phyloP scores from a whole-genome alignment of 371 early-diverging fungal genomes.

The Lichtheimia corymbifera region DNA sequence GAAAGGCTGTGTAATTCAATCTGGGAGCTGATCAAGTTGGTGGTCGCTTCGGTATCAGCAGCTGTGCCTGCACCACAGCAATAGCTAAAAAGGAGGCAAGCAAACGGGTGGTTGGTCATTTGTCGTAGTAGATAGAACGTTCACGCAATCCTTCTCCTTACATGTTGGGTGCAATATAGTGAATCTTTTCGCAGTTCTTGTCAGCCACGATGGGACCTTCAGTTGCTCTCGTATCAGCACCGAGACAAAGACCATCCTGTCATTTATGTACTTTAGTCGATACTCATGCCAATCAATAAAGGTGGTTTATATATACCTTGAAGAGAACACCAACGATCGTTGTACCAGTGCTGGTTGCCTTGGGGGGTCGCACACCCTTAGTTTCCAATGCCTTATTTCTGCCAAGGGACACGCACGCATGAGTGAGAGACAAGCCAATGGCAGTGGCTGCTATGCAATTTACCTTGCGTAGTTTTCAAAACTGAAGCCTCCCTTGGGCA shows the following conservation, averaged over 20 bases:
- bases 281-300: background rate
- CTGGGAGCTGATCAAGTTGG: slow-evolving; percentile 90
- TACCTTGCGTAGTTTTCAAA: slow-evolving; percentile 85
- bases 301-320: slow-evolving; percentile 58
- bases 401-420: background rate
- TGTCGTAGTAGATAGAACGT: too few relatives aligned
- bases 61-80: slow-evolving; percentile 99
- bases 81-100: slow-evolving; percentile 54
- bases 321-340: slow-evolving; percentile 95
- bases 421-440: background rate
- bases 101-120: background rate
- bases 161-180: slow-evolving; percentile 98
- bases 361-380: slow-evolving; percentile 83
- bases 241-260: slow-evolving; percentile 95
- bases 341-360: slow-evolving; percentile 97
- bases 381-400: slow-evolving; percentile 78
- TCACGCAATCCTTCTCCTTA: slow-evolving; percentile 16
- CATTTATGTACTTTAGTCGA: background rate
- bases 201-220: slow-evolving; percentile 98
- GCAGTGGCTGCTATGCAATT: background rate
- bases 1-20: slow-evolving; percentile 91
- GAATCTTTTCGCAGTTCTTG: slow-evolving; percentile 99
- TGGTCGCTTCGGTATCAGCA: slow-evolving; percentile 98
- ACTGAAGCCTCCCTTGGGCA: slow-evolving; percentile 74
- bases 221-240: slow-evolving; percentile 99